Evolutionary conservation across 2,329 filamentous ascomycete genomes (phyloP).

Genomic region (Calonectria leucothoes): DNA sequence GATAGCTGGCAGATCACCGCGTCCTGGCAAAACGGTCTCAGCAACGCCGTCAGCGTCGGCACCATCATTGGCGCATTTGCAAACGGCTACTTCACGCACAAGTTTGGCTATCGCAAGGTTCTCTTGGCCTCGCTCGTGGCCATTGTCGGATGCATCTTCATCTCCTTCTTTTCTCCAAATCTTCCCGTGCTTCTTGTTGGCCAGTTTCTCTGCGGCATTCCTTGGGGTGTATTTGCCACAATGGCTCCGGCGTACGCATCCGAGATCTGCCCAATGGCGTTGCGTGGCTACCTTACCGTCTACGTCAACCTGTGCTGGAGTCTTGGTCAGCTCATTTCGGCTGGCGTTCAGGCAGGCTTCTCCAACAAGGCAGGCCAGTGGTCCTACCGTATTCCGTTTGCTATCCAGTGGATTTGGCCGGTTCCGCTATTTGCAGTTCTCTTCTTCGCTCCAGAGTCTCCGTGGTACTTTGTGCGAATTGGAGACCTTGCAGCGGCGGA

Average conservation of each 20-base stretch:
- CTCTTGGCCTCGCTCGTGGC: not conserved
- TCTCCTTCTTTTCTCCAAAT: slow-evolving; percentile 7
- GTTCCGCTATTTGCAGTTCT: slow-evolving; percentile 39
- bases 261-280: slow-evolving; percentile 14
- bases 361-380: slow-evolving; percentile 36
- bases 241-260: slow-evolving; percentile 13
- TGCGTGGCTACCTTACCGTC: slow-evolving; percentile 16
- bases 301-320: slow-evolving; percentile 24
- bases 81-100: slow-evolving; percentile 9
- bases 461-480: slow-evolving; percentile 54
- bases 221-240: slow-evolving; percentile 10
- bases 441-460: slow-evolving; percentile 45
- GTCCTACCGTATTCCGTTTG: slow-evolving; percentile 52
- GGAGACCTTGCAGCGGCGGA: slow-evolving; percentile 37
- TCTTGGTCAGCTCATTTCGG: slow-evolving; percentile 14
- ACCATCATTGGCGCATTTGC: slow-evolving; percentile 10
- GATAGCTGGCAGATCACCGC: not conserved
- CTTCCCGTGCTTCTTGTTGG: slow-evolving; percentile 3
- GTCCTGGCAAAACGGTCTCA: slow-evolving; percentile 4
- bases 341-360: slow-evolving; percentile 4
- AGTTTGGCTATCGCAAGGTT: slow-evolving; percentile 2
- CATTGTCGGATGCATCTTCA: slow-evolving; percentile 10
- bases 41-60: slow-evolving; percentile 1
- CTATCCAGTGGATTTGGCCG: slow-evolving; percentile 48
- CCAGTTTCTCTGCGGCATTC: slow-evolving; percentile 7